Conservation (phyloP, 306 rosid species). For the Carpinus viminea region DNA sequence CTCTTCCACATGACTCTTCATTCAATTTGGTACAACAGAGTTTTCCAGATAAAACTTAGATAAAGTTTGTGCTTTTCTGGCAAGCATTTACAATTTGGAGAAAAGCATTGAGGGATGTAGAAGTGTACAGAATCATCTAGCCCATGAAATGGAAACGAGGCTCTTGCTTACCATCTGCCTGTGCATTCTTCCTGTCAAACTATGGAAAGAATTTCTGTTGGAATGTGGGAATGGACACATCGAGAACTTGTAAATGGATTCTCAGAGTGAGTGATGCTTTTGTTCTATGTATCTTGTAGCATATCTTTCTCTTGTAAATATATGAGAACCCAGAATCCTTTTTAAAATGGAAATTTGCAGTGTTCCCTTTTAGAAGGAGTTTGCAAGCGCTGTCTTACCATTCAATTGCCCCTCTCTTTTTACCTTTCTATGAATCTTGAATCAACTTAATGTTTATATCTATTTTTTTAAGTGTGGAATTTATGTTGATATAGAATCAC, state of each 20-base stretch:
- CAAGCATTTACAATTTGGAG: not conserved
- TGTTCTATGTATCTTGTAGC: not conserved
- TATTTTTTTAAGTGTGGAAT: not conserved
- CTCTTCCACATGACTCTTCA: conserved; percentile 96
- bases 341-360: not conserved
- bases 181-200: not conserved
- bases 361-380: not conserved
- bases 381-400: not conserved
- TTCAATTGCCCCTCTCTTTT: not conserved
- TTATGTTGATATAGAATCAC: not conserved
- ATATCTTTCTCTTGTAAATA: not conserved
- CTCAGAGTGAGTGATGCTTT: conserved; percentile 2
- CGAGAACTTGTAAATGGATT: not conserved
- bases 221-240: not conserved
- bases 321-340: not conserved
- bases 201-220: not conserved
- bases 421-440: not conserved
- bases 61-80: not conserved
- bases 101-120: not conserved
- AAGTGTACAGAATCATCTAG: not conserved
- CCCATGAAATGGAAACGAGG: not conserved
- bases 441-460: not conserved
- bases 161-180: not conserved
- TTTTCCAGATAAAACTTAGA: conserved; percentile 73
- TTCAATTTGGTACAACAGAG: conserved; percentile 91